A percentile compares a stretch with the other conserved stretches of the same genome.
Conservation (phyloP, 768 basidiomycete genomes). For the Epithele typhae region DNA sequence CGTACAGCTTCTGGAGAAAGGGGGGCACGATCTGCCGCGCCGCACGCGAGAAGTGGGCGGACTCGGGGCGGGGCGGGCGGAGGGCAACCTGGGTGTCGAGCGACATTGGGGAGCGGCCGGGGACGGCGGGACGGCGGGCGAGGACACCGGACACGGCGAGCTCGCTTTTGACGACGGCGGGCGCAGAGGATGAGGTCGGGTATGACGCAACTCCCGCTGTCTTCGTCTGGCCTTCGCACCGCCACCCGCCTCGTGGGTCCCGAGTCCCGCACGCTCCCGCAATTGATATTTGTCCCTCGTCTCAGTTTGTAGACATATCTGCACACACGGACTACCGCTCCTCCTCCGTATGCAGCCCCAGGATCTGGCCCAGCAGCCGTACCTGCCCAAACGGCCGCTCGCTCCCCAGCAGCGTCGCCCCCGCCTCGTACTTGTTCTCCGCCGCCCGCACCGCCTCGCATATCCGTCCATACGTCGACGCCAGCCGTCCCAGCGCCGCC, state of each 20-base stretch:
- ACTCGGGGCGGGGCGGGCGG: slow-evolving; percentile 37
- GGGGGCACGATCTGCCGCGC: slow-evolving; percentile 61
- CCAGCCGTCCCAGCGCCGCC: slow-evolving; percentile 65
- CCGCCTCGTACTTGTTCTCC: slow-evolving; percentile 88
- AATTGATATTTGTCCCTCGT: no score
- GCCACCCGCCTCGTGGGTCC: slow-evolving; percentile 11
- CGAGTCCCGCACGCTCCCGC: no score
- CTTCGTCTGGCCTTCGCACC: slow-evolving; percentile 8
- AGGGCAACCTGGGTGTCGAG: slow-evolving; percentile 56
- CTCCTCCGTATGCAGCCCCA: slow-evolving; percentile 56
- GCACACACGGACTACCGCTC: neutral
- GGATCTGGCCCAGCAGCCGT: slow-evolving; percentile 69
- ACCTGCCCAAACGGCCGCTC: slow-evolving; percentile 82
- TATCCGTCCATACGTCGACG: slow-evolving; percentile 62
- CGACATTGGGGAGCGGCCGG: slow-evolving; percentile 31
- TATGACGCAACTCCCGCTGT: slow-evolving; percentile 14
- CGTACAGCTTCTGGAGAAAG: slow-evolving; percentile 90
- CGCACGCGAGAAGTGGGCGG: slow-evolving; percentile 41
- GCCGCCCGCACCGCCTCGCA: slow-evolving; percentile 74
- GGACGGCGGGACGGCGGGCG: neutral
- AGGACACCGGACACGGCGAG: neutral
- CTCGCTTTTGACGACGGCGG: neutral
- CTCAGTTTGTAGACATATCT: no score
- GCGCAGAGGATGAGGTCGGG: slow-evolving; percentile 3
- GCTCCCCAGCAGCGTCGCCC: slow-evolving; percentile 74